phyloP scores from a whole-genome alignment of 1,284 basidiomycete species.

The Mycocalia duriaeana region DNA sequence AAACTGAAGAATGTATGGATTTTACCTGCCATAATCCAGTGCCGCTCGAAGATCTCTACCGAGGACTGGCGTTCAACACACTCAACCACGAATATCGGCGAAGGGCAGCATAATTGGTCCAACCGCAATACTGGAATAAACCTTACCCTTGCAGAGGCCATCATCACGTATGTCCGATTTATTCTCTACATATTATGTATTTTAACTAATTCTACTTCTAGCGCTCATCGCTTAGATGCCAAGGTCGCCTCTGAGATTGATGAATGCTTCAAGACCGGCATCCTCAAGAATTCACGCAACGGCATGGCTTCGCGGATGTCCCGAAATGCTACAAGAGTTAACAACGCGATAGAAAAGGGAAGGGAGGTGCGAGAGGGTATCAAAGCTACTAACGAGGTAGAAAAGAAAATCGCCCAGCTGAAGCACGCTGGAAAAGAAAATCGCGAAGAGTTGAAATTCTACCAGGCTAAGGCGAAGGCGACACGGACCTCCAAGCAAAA shows the following conservation, averaged over 20 bases:
- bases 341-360: too few species aligned
- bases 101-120: constrained; percentile 18
- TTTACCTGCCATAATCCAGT: constrained; percentile 14
- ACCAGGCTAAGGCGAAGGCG: too few species aligned
- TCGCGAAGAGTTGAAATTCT: too few species aligned
- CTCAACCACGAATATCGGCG: constrained; percentile 14
- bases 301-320: too few species aligned
- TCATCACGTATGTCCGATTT: constrained; percentile 10
- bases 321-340: too few species aligned
- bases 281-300: constrained; percentile 11
- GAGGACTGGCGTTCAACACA: constrained; percentile 14
- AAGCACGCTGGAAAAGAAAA: too few species aligned
- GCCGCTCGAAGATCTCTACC: constrained; percentile 11
- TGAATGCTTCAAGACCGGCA: constrained; percentile 9
- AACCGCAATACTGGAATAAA: constrained; percentile 13
- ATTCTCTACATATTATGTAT: not conserved
- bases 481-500: too few species aligned
- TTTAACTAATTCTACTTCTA: not conserved
- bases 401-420: too few species aligned
- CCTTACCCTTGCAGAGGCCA: constrained; percentile 11
- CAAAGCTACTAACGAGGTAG: too few species aligned
- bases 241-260: constrained; percentile 9
- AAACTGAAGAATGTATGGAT: constrained; percentile 16
- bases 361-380: too few species aligned
- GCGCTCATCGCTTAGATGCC: constrained; percentile 4